Conservation (phyloP, 257 asterid species). For the Ophiorrhiza pumila region DNA sequence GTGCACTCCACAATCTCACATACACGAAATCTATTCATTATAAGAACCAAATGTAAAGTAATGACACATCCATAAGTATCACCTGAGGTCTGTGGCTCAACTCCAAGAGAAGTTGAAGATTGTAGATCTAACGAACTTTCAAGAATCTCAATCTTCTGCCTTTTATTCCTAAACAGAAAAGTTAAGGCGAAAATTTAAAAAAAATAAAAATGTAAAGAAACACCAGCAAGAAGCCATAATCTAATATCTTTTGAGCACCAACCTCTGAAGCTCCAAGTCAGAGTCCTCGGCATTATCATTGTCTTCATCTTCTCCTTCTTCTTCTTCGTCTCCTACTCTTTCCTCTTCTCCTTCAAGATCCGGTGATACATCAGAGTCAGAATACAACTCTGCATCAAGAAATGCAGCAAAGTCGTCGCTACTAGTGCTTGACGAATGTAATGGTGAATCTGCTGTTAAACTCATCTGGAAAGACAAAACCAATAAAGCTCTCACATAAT, state of each 20-base stretch:
- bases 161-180: slow-evolving; percentile 48
- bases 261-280: slow-evolving; percentile 39
- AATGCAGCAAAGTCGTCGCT: slow-evolving; percentile 73
- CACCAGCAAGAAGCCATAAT: background rate
- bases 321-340: slow-evolving; percentile 27
- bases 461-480: slow-evolving; percentile 55
- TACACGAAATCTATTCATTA: background rate
- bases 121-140: slow-evolving; percentile 26
- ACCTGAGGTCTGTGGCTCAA: slow-evolving; percentile 33
- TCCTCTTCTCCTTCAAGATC: slow-evolving; percentile 34
- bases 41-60: background rate
- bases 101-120: slow-evolving; percentile 42
- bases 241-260: background rate
- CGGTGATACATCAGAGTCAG: slow-evolving; percentile 48
- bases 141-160: slow-evolving; percentile 56
- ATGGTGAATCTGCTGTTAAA: slow-evolving; percentile 65
- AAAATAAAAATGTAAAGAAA: background rate
- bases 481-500: background rate
- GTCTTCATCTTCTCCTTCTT: slow-evolving; percentile 20
- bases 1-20: too few relatives aligned
- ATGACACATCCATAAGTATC: slow-evolving; percentile 2
- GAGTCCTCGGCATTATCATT: slow-evolving; percentile 22
- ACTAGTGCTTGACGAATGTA: slow-evolving; percentile 72
- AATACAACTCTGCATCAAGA: slow-evolving; percentile 61
- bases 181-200: slow-evolving; percentile 11